These are phyloP conservation scores for Citrullus amarus DNA, from an alignment of 306 rosid species.

Conservation along the genomic window DNA sequence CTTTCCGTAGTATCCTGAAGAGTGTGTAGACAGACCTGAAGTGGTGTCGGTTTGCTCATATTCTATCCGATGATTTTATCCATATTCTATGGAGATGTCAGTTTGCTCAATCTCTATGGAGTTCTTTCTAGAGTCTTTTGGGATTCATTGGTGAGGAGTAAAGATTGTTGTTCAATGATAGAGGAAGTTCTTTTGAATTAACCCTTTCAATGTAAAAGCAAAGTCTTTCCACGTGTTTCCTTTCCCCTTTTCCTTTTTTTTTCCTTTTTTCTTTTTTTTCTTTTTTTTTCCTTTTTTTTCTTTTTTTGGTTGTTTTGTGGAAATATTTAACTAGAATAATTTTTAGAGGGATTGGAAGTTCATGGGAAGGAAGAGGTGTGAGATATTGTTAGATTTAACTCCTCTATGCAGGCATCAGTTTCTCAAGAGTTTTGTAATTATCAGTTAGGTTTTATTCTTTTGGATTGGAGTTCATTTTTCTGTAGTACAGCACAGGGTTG, in stretches of 20 bases:
- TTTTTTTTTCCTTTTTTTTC: neutral
- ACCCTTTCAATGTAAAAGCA: neutral
- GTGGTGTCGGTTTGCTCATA: neutral
- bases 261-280: no score
- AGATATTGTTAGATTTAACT: neutral
- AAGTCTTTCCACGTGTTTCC: neutral
- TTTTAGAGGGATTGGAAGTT: neutral
- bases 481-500: neutral
- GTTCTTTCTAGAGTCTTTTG: neutral
- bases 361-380: neutral
- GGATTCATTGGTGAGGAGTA: neutral
- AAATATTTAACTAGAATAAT: neutral
- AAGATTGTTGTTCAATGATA: neutral
- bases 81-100: neutral
- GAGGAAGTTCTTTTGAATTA: neutral
- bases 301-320: neutral
- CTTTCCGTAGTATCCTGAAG: neutral
- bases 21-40: neutral
- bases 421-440: neutral
- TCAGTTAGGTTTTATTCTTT: neutral
- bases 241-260: no score
- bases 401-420: neutral
- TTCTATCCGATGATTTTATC: neutral
- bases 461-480: neutral
- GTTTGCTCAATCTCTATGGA: neutral